Evolutionary conservation across 2,329 filamentous ascomycete species (phyloP).

Genomic region (Pseudopithomyces chartarum): DNA sequence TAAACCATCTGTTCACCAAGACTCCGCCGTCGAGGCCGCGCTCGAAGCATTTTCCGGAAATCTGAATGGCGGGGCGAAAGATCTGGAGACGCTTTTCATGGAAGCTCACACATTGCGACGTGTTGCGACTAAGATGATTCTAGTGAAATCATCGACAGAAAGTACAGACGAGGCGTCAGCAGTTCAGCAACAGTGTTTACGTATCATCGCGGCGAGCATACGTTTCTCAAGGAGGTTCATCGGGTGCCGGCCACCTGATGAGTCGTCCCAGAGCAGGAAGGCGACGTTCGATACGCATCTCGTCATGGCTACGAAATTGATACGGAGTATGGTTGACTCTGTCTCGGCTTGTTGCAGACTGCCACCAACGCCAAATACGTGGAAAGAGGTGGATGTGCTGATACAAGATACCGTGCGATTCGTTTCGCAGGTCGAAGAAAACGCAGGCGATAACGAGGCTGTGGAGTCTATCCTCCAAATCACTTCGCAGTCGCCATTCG

Average conservation of each 20-base stretch:
- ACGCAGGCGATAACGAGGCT: conserved; percentile 10
- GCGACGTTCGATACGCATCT: conserved; percentile 29
- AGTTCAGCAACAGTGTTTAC: conserved; percentile 22
- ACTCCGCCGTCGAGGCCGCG: conserved; percentile 25
- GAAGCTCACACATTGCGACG: conserved; percentile 42
- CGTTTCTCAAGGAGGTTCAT: conserved; percentile 43
- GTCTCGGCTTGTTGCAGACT: conserved; percentile 39
- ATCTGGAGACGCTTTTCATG: conserved; percentile 42
- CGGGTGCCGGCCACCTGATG: conserved; percentile 20
- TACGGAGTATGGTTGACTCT: conserved; percentile 44
- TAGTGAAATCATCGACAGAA: conserved; percentile 15
- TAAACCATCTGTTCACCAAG: conserved; percentile 17
- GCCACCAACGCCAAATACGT: conserved; percentile 27
- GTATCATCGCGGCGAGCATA: conserved; percentile 33
- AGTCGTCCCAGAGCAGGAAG: conserved; percentile 22
- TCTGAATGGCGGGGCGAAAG: conserved; percentile 36
- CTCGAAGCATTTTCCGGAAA: conserved; percentile 33
- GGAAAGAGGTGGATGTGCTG: conserved; percentile 37
- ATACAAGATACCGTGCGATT: conserved; percentile 40
- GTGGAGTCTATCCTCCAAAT: conserved; percentile 4
- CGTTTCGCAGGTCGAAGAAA: conserved; percentile 30
- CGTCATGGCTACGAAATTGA: conserved; percentile 28
- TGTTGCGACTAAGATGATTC: conserved; percentile 32
- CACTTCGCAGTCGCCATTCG: conserved; percentile 43
- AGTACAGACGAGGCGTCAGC: not conserved